A percentile compares a stretch with the other conserved stretches of the same genome.
These are phyloP conservation scores for Termitomyces sp. DNA, from an alignment of 768 basidiomycete species.

Conservation along the genomic window DNA sequence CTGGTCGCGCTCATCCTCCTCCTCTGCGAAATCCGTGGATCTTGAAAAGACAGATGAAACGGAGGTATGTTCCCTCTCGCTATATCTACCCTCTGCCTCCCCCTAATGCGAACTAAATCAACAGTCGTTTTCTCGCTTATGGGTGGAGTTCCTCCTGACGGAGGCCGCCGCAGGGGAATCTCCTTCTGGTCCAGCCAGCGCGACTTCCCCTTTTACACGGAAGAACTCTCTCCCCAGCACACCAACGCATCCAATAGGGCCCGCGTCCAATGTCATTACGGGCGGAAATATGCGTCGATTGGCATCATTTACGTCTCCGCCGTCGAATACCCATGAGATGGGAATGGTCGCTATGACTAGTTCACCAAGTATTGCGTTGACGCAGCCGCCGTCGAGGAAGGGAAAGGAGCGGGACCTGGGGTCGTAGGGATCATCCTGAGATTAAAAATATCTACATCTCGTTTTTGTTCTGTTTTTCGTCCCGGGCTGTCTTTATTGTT, in stretches of 20 bases:
- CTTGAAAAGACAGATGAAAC: conserved; percentile 80
- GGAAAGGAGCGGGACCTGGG: conserved; percentile 14
- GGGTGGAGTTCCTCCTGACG: conserved; percentile 96
- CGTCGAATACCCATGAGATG: neutral
- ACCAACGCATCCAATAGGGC: conserved; percentile 2
- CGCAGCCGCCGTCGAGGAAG: conserved; percentile 9
- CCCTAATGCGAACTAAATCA: neutral
- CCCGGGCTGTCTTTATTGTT: neutral
- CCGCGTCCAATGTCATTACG: neutral
- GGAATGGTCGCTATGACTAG: conserved; percentile 8
- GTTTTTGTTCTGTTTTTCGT: neutral
- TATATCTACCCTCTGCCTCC: neutral
- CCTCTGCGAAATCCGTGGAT: conserved; percentile 42
- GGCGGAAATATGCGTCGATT: conserved; percentile 3
- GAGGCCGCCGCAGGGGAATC: conserved; percentile 60
- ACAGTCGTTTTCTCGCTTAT: conserved; percentile 94
- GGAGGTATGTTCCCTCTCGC: conserved; percentile 46
- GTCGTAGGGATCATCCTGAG: neutral
- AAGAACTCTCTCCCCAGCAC: conserved; percentile 9
- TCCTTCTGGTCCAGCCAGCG: conserved; percentile 13
- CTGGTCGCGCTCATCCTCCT: conserved; percentile 16
- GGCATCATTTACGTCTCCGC: conserved; percentile 4
- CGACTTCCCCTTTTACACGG: conserved; percentile 1
- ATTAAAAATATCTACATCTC: neutral
- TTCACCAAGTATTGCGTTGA: conserved; percentile 7